A percentile compares a stretch with the other conserved stretches of the same genome.
Conservation (phyloP, 2,329 filamentous ascomycete species). For the Ceratocystis lukuohia region DNA sequence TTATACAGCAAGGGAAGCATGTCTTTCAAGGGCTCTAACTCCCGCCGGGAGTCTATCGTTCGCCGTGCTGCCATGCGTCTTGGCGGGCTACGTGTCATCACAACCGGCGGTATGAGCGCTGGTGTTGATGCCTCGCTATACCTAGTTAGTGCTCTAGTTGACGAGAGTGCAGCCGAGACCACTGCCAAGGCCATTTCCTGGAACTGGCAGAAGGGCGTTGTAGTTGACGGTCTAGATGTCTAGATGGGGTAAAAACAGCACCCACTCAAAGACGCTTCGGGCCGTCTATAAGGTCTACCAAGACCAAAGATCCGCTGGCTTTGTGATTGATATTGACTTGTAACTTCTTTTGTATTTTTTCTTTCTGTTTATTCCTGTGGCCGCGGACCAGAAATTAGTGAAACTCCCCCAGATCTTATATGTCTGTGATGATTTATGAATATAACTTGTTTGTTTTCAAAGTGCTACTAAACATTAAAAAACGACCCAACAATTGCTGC, state of each 20-base stretch:
- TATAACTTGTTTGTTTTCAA: background rate
- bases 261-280: background rate
- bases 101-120: constrained; percentile 62
- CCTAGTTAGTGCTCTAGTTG: constrained; percentile 70
- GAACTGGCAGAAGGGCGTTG: constrained; percentile 73
- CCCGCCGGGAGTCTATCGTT: constrained; percentile 65
- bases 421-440: constrained; percentile 14
- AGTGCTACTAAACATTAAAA: background rate
- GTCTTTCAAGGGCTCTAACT: constrained; percentile 61
- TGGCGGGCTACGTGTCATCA: constrained; percentile 59
- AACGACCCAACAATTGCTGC: too few species aligned
- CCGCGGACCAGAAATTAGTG: background rate
- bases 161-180: constrained; percentile 61
- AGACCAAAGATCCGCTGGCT: background rate
- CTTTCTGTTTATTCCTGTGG: background rate
- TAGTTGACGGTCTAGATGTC: constrained; percentile 74
- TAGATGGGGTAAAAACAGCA: constrained; percentile 29
- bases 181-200: constrained; percentile 66
- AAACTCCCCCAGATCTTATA: constrained; percentile 9
- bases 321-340: background rate
- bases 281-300: too few species aligned
- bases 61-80: constrained; percentile 65
- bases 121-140: constrained; percentile 77
- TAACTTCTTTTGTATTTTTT: background rate
- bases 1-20: constrained; percentile 62